Evolutionary conservation across 106 monocot species (phyloP).

Genomic region (Phalaenopsis aphrodite): DNA sequence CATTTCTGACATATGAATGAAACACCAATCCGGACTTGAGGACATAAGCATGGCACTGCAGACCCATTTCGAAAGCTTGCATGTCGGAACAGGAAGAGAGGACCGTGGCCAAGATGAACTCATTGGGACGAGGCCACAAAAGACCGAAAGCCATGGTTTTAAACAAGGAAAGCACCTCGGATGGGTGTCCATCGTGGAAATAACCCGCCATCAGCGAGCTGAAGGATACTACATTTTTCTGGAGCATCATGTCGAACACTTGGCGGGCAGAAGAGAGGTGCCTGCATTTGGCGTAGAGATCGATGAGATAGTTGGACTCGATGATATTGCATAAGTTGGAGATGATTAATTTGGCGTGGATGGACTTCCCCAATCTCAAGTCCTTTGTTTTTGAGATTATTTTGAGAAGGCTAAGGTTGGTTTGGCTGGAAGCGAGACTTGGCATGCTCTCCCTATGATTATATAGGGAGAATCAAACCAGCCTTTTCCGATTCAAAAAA

Average conservation of each 20-base stretch:
- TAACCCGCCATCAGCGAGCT: slow-evolving; percentile 54
- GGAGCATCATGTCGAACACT: slow-evolving; percentile 43
- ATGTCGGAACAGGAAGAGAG: slow-evolving; percentile 37
- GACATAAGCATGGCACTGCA: slow-evolving; percentile 52
- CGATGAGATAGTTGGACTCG: slow-evolving; percentile 43
- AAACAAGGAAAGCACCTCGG: slow-evolving; percentile 27
- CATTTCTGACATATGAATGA: slow-evolving; percentile 33
- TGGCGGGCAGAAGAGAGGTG: slow-evolving; percentile 18
- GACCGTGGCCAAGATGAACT: slow-evolving; percentile 43
- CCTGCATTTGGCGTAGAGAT: slow-evolving; percentile 36
- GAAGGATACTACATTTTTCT: slow-evolving; percentile 38
- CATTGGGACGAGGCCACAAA: slow-evolving; percentile 18
- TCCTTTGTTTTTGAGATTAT: slow-evolving; percentile 10
- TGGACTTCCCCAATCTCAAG: slow-evolving; percentile 28
- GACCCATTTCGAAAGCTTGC: slow-evolving; percentile 26
- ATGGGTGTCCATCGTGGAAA: slow-evolving; percentile 27
- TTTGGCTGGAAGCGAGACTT: slow-evolving; percentile 3
- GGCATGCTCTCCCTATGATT: neutral
- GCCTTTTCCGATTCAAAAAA: neutral
- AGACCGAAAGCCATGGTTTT: slow-evolving; percentile 14
- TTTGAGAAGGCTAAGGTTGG: slow-evolving; percentile 10
- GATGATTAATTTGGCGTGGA: slow-evolving; percentile 38
- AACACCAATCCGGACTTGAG: slow-evolving; percentile 38
- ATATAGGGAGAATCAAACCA: neutral
- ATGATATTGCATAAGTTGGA: slow-evolving; percentile 16